Evolutionary conservation across 163 green algal genomes (phyloP), one percentile per base, ranked within the genome.

Genomic region (Prototheca wickerhamii): DNA sequence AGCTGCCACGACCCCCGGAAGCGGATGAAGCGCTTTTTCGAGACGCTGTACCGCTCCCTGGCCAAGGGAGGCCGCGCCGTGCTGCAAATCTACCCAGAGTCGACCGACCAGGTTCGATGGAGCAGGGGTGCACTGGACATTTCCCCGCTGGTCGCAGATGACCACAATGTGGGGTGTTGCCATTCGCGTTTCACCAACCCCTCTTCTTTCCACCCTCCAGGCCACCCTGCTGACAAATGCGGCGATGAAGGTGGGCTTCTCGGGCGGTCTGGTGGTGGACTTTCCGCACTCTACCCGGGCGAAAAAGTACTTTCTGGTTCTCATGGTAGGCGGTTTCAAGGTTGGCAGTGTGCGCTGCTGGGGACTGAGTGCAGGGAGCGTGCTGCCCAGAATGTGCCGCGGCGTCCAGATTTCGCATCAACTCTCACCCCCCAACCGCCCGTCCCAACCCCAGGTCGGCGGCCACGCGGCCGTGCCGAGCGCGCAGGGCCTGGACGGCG

Each of bases 291-390:
- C 65, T 43, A 94, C 89, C 2, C 77, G 85, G 15, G 93, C 93
- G 28, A 98, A 97, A 58, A 99, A 99, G 75, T 94, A 96, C 75
- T 99, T 94, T 65, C 72, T 99, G 60, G 86, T 94, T 50, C 80
- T 99, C 29, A 96, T 96, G 84, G 89, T 95, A 12, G 84, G 87
- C 5, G 61, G 64, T n/a, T 55, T 15, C 37, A 44, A 44, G 10
- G 37, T 44, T 15, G 10, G 15, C 15, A 44, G 10, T 44, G 10
- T 15, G 10, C 37, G 10, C 37, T 44, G 0, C 10, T 44, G 10
- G 10, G 10, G 15, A 21, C 37, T 44, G 10, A 44, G 37, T 44
- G 37, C 37, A 44, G 37, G 37, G 10, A 15, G 37, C 10, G 37
- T 10, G 37, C 37, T 15, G 37, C 37, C 15, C 37, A 10, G 10